Evolutionary conservation across 208 protist species (phyloP), one percentile per base, ranked within the genome.

Genomic region (Perkinsela sp.): DNA sequence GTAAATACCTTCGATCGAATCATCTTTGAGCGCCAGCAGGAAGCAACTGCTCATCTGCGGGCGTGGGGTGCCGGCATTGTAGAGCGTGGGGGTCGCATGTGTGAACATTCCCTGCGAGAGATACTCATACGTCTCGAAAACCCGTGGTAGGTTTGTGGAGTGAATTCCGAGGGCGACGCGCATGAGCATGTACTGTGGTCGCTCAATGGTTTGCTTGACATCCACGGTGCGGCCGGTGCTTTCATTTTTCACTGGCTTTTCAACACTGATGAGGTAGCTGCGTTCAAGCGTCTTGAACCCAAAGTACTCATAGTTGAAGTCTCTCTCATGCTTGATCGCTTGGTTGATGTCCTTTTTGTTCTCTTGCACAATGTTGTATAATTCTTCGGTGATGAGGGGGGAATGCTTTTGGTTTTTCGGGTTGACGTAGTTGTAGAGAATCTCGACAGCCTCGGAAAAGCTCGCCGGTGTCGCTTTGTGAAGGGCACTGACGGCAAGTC

Each of bases 1-100:
- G 78, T 98, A 99, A 75, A 98, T 98, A 57, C 96, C 96, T 32
- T 96, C 90, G 71, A 98, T 98, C 65, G 85, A 94, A 83, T 98
- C 96, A 0, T 97, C 94, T 72, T 95, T 95, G 88, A 97, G 97
- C n/a, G 90, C 84, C 30, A 98, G 77, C 6, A 98, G 79, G 78
- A 97, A 98, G 81, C 95, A 97, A 28, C 83, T 93, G 67, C 90
- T 96, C 80, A 97, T 90, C 78, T 98, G 95, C 67, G 93, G 90
- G n/a, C 73, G 78, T 16, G 83, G 86, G 28, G 93, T 96, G 70
- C 93, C 95, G 28, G 94, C 81, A 78, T 98, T 98, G 81, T 98
- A 98, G 30, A 98, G 80, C n/a, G 95, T 98, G 1, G 95, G 95
- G 15, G 94, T 95, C 28, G 95, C 95, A 79, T 98, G 96, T 2